A percentile compares a stretch with the other conserved stretches of the same genome.
These are phyloP conservation scores for Candida lessepsii DNA, from an alignment of 805 yeast genomes.

Conservation along the genomic window DNA sequence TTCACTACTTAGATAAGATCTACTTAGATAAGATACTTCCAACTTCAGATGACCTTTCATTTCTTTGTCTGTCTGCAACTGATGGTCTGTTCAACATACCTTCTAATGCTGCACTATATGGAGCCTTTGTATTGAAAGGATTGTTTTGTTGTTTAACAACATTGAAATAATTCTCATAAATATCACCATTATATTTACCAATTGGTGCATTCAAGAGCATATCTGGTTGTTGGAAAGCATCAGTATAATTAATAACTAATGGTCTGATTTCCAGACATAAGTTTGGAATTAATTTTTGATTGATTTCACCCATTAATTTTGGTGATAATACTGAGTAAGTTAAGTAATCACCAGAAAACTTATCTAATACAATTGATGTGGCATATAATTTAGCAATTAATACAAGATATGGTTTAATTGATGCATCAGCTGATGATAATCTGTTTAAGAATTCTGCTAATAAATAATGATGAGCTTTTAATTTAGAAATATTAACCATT, in stretches of 20 bases:
- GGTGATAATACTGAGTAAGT: constrained; percentile 34
- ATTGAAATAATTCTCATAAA: constrained; percentile 42
- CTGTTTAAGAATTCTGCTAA: constrained; percentile 30
- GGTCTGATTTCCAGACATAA: constrained; percentile 39
- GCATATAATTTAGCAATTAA: constrained; percentile 34
- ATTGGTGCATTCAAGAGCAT: constrained; percentile 42
- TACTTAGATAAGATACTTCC: constrained; percentile 25
- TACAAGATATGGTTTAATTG: constrained; percentile 28
- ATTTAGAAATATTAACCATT: constrained; percentile 40
- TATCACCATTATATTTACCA: constrained; percentile 43
- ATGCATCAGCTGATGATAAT: constrained; percentile 22
- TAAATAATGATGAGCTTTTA: constrained; percentile 43
- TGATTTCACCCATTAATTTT: constrained; percentile 26
- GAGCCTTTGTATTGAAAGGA: constrained; percentile 37
- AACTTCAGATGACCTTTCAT: constrained; percentile 35
- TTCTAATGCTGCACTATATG: constrained; percentile 38
- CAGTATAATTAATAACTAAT: constrained; percentile 40
- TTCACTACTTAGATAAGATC: too few relatives aligned
- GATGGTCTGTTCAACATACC: constrained; percentile 41
- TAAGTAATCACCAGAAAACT: constrained; percentile 38
- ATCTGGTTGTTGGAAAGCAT: constrained; percentile 44
- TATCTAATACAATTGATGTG: constrained; percentile 31
- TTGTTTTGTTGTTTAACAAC: constrained; percentile 36
- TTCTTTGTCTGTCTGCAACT: constrained; percentile 37
- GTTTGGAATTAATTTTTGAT: constrained; percentile 28